phyloP scores from a whole-genome alignment of 1,284 basidiomycete species.

The Cystobasidium sp. region DNA sequence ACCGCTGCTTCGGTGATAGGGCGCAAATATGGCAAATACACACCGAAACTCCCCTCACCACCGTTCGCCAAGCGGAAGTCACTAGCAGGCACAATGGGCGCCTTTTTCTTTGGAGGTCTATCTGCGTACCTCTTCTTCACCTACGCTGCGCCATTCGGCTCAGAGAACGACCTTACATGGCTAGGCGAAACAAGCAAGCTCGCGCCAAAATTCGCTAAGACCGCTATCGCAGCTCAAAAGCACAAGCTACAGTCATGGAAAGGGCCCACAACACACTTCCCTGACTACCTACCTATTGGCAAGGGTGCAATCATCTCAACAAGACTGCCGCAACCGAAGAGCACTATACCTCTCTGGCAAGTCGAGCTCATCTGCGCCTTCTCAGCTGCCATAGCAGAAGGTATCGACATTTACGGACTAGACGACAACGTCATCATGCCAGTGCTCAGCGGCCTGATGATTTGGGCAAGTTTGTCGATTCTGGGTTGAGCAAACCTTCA shows the following conservation, averaged over 20 bases:
- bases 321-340: conserved; percentile 55
- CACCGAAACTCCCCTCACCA: conserved; percentile 69
- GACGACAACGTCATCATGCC: conserved; percentile 96
- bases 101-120: conserved; percentile 72
- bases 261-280: conserved; percentile 25
- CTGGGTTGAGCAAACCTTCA: background rate
- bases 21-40: conserved; percentile 76
- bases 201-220: conserved; percentile 44
- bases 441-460: conserved; percentile 80
- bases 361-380: conserved; percentile 53
- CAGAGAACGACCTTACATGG: conserved; percentile 63
- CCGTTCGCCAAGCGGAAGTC: conserved; percentile 82
- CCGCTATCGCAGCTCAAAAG: conserved; percentile 45
- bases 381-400: conserved; percentile 57
- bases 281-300: conserved; percentile 34
- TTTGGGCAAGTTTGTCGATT: conserved; percentile 61
- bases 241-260: conserved; percentile 31
- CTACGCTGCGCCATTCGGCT: conserved; percentile 59
- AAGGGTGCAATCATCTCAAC: conserved; percentile 36
- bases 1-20: conserved; percentile 93
- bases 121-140: conserved; percentile 74
- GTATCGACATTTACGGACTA: conserved; percentile 74
- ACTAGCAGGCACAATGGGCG: conserved; percentile 86
- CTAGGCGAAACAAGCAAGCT: conserved; percentile 62
- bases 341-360: conserved; percentile 43